Evolutionary conservation across 106 monocot species (phyloP).

Genomic region (Triglochin maritima): DNA sequence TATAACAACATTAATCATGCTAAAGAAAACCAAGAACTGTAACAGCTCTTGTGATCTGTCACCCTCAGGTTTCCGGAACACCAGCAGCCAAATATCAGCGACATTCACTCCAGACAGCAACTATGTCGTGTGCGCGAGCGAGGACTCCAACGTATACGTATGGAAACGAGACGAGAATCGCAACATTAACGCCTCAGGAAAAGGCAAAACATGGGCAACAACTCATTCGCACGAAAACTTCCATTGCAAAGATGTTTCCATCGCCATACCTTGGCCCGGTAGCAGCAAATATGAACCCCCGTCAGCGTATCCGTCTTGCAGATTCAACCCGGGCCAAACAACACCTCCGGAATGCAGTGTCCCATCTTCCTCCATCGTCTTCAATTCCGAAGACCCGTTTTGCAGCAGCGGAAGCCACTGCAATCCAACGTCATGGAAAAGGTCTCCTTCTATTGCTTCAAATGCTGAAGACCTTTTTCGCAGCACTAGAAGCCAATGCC

Average conservation of each 20-base stretch:
- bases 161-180: slow-evolving; percentile 52
- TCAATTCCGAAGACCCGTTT: slow-evolving; percentile 19
- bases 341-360: slow-evolving; percentile 1
- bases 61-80: slow-evolving; percentile 65
- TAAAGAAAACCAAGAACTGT: too few species aligned
- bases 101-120: slow-evolving; percentile 59
- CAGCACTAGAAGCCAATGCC: too few species aligned
- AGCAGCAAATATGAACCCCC: slow-evolving; percentile 17
- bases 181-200: slow-evolving; percentile 4
- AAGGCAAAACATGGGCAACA: slow-evolving; percentile 38
- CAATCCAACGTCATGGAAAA: slow-evolving; percentile 19
- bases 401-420: slow-evolving; percentile 16
- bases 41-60: not conserved
- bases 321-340: not conserved
- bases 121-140: slow-evolving; percentile 77
- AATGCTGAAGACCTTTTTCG: too few species aligned
- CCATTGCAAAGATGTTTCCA: slow-evolving; percentile 76
- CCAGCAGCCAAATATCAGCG: slow-evolving; percentile 91
- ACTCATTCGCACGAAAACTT: slow-evolving; percentile 77
- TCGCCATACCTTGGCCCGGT: slow-evolving; percentile 80
- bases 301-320: slow-evolving; percentile 5
- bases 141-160: slow-evolving; percentile 89
- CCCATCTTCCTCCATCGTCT: slow-evolving; percentile 9
- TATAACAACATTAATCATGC: too few species aligned
- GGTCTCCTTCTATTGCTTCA: not conserved